Conservation (phyloP, 192 early-diverging fungal species). For the Oehlia diaphana region DNA sequence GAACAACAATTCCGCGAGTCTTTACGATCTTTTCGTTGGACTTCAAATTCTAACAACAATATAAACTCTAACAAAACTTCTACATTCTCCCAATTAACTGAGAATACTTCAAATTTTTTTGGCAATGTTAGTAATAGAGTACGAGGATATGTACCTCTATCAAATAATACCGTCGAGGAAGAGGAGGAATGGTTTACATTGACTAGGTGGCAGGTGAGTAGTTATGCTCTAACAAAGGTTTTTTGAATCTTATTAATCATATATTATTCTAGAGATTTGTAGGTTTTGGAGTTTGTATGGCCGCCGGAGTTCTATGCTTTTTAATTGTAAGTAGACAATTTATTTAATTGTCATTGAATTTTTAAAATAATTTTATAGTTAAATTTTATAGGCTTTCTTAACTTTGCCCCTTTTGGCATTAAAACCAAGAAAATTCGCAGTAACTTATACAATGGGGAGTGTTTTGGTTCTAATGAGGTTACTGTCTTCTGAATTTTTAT, state of each 20-base stretch:
- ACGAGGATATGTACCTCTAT: slow-evolving; percentile 44
- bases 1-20: slow-evolving; percentile 31
- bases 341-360: neutral
- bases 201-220: slow-evolving; percentile 36
- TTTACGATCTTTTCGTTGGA: slow-evolving; percentile 25
- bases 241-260: neutral
- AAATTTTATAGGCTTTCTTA: slow-evolving; percentile 42
- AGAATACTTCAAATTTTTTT: slow-evolving; percentile 34
- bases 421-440: slow-evolving; percentile 75
- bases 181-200: slow-evolving; percentile 43
- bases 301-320: slow-evolving; percentile 52
- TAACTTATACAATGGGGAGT: slow-evolving; percentile 74
- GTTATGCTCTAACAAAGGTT: no score
- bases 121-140: slow-evolving; percentile 38
- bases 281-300: slow-evolving; percentile 55
- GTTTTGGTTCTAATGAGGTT: slow-evolving; percentile 42
- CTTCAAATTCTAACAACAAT: slow-evolving; percentile 14
- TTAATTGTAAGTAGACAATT: slow-evolving; percentile 36
- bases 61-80: slow-evolving; percentile 22
- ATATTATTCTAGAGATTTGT: slow-evolving; percentile 40
- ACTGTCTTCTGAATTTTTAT: neutral
- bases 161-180: slow-evolving; percentile 34
- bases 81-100: slow-evolving; percentile 21
- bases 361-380: slow-evolving; percentile 7
- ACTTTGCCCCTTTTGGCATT: slow-evolving; percentile 63